Evolutionary conservation across 352 stramenopile species (phyloP), one percentile per base, ranked within the genome.

Genomic region (Globisporangium nunn): DNA sequence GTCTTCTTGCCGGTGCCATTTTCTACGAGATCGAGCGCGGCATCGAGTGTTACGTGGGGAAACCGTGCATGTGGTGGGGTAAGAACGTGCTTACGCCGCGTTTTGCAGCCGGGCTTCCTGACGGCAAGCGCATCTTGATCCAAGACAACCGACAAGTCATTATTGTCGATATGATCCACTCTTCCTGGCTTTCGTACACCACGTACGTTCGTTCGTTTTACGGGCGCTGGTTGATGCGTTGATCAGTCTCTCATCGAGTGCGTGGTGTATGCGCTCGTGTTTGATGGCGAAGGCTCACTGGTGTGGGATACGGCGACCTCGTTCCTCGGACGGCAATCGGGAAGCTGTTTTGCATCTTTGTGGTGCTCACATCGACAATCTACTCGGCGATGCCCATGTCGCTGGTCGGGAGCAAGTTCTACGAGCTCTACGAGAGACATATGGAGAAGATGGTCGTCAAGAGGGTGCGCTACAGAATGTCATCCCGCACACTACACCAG

Each of bases 371-470:
- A 62, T 78, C 64, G n/a, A 69, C 72, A 0, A 79, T 64, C 43
- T 87, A 85, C 66, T 81, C 70, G 1, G 71, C 76, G 5, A 87
- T 87, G 76, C 76, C 74, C 11, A 70, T 87, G 7, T 79, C 76
- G 15, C 57, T 87, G 0, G 72, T 85, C 28, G 76, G 76, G 7
- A 64, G 62, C 1, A 70, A 87, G 46, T 87, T 87, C 58, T 85
- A 85, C 66, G 54, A 74, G 8, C 85, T 70, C 56, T 89, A 89
- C 40, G 71, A 81, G 39, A 29, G 66, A 81, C 44, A n/a, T n/a
- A n/a, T n/a, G n/a, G 63, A 81, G 35, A 61, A 59, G 31, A 56
- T 63, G 2, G n/a, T n/a, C n/a, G n/a, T n/a, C n/a, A n/a, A n/a
- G n/a, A n/a, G n/a, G n/a, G n/a, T n/a, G n/a, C n/a, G n/a, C n/a